Percentiles rank a stretch among this genome's conserved stretches.
Conservation (phyloP, 2,329 filamentous ascomycete species). For the Pseudogymnoascus sp. region DNA sequence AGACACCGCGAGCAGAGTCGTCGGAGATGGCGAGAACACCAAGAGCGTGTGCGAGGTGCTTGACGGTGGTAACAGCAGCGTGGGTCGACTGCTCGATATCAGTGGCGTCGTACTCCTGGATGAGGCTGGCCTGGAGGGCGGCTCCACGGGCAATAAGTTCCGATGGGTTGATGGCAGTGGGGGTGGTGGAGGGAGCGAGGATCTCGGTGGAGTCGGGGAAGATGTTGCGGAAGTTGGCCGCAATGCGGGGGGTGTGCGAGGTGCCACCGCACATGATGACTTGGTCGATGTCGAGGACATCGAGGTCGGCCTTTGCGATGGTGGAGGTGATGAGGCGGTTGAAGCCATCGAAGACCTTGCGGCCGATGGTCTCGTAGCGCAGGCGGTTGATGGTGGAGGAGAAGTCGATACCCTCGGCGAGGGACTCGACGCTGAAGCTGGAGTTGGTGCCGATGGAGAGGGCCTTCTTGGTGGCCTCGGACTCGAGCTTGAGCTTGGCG, state of each 20-base stretch:
- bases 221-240: constrained; percentile 65
- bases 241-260: constrained; percentile 89
- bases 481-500: constrained; percentile 87
- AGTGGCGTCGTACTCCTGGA: constrained; percentile 86
- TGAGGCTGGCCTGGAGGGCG: constrained; percentile 87
- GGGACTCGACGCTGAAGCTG: constrained; percentile 84
- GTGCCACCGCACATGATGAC: constrained; percentile 89
- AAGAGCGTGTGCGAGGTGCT: constrained; percentile 81
- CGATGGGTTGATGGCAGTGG: constrained; percentile 81
- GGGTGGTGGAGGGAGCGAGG: constrained; percentile 71
- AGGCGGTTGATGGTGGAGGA: constrained; percentile 85
- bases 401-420: constrained; percentile 86
- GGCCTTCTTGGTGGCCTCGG: constrained; percentile 85
- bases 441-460: constrained; percentile 83
- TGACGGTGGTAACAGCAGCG: constrained; percentile 86
- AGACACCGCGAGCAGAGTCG: constrained; percentile 55
- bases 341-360: constrained; percentile 83
- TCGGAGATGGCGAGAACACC: constrained; percentile 65
- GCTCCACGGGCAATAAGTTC: constrained; percentile 84
- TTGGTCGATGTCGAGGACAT: constrained; percentile 88
- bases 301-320: constrained; percentile 85
- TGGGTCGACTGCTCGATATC: constrained; percentile 96
- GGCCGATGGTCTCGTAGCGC: constrained; percentile 81
- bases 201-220: constrained; percentile 76
- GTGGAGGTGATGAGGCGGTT: constrained; percentile 75